Base-by-base conservation (phyloP, 805 yeast genomes). In the Candida namnaoensis region DNA sequence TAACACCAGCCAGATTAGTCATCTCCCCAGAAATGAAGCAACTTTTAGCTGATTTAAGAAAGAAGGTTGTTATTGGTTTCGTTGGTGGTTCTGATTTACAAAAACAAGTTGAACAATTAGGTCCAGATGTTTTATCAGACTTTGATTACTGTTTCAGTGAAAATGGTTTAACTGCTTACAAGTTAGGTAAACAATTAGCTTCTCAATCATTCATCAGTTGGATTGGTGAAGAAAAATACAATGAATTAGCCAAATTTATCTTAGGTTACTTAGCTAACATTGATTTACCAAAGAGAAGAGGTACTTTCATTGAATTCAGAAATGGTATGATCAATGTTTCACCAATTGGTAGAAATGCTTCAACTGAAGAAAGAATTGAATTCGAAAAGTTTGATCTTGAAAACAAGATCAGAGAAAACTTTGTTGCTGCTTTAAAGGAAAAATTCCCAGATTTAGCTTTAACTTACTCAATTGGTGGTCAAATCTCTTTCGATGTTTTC, bases 291-390 rank as follows among this genome's bases (percentile, higher is more conserved):
- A 76, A 84, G 64, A 88, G 97, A 80, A 88, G 97, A 74, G 99
- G 99, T 66, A 93, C 99, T 46, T 93, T 93, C 68, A 71, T 93
- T 54, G 99, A 93, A 75, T 93, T 93, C 78, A 87, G 99, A 80
- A 93, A 93, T 66, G 99, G 99, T 66, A 90, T 93, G 95, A 86
- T 93, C 68, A 93, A 93, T 69, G 88, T 93, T 49, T 88, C 97
- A 13, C 99, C 99, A 54, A 80, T 93, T 47, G 99, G 99, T 59
- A 88, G 99, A 80, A 93, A 93, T 64, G 98, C 98, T 47, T 81
- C 95, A 35, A 88, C 88, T 52, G 78, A 77, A 51, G 97, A 93
- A 75, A 86, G 99, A 73, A 80, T 77, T 66, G 97, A 88, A 54
- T 93, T 73, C 62, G 98, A 93, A 74, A 73, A 69, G 56, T 93